Conservation (phyloP, 495 filamentous ascomycete genomes). For the Penicillium psychrofluorescens region DNA sequence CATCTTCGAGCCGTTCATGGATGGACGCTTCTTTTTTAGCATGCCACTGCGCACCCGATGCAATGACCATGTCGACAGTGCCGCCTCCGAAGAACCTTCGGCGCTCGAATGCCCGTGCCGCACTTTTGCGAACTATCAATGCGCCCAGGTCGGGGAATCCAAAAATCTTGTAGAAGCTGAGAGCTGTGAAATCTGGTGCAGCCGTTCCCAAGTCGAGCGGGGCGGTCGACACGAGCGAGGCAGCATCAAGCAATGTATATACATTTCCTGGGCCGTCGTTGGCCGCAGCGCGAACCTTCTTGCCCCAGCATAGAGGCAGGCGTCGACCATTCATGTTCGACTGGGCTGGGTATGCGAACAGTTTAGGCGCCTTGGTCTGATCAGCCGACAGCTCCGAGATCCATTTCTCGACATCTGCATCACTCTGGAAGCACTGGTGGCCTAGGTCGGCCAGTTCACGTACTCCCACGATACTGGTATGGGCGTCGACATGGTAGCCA, state of each 20-base stretch:
- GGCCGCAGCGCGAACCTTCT: constrained; percentile 35
- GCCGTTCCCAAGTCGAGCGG: constrained; percentile 59
- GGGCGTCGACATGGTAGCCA: constrained; percentile 74
- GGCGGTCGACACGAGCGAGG: constrained; percentile 70
- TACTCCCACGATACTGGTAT: constrained; percentile 83
- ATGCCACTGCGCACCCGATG: constrained; percentile 49
- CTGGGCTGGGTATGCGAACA: constrained; percentile 86
- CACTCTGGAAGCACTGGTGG: constrained; percentile 58
- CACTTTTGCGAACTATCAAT: constrained; percentile 69
- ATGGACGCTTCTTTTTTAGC: constrained; percentile 62
- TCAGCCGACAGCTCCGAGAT: constrained; percentile 28
- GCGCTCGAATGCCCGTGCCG: constrained; percentile 52
- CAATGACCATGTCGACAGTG: constrained; percentile 74
- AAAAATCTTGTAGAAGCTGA: constrained; percentile 97
- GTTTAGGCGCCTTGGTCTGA: constrained; percentile 17
- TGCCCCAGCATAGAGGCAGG: constrained; percentile 64
- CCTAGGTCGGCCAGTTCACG: constrained; percentile 59
- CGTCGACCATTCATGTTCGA: constrained; percentile 91
- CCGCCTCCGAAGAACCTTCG: constrained; percentile 90
- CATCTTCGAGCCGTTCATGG: constrained; percentile 81
- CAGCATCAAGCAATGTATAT: constrained; percentile 87
- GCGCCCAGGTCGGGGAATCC: constrained; percentile 90
- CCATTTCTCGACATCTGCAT: constrained; percentile 66
- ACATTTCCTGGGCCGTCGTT: constrained; percentile 8
- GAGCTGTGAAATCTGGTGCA: constrained; percentile 78